These are phyloP conservation scores for Magnusiomyces clavatus DNA, from an alignment of 1,139 yeast genomes.

Conservation along the genomic window DNA sequence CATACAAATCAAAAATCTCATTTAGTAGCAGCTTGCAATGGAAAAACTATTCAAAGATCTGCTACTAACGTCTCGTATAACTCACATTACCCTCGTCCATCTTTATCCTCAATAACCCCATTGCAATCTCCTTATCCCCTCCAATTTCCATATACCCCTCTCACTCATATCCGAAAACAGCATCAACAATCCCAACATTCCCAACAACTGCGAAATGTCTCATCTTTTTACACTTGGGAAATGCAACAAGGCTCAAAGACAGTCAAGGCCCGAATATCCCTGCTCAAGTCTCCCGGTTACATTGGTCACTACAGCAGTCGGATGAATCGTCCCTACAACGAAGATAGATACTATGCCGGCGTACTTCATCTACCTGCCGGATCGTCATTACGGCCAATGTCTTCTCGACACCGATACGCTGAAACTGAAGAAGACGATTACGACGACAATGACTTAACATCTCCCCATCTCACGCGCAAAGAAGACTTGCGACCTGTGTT, in stretches of 20 bases:
- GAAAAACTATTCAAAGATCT: no score
- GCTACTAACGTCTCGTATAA: no score
- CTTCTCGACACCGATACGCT: slow-evolving; percentile 20
- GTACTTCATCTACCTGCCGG: slow-evolving; percentile 41
- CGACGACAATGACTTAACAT: slow-evolving; percentile 14
- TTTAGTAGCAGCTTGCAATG: no score
- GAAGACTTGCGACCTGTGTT: slow-evolving; percentile 37
- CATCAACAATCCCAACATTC: not conserved
- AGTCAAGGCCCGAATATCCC: slow-evolving; percentile 38
- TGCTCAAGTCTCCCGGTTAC: slow-evolving; percentile 63
- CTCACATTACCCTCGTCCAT: no score
- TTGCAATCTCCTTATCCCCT: no score
- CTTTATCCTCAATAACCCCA: no score
- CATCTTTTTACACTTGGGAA: slow-evolving; percentile 9
- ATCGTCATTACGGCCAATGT: slow-evolving; percentile 33
- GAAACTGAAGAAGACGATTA: not conserved
- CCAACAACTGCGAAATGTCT: slow-evolving; percentile 8
- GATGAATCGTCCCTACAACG: slow-evolving; percentile 70
- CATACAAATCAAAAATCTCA: no score
- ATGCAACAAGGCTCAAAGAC: slow-evolving; percentile 6
- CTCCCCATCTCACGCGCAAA: slow-evolving; percentile 12
- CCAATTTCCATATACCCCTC: no score
- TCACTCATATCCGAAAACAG: not conserved
- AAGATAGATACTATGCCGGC: slow-evolving; percentile 66
- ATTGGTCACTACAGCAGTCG: slow-evolving; percentile 76